A percentile compares a stretch with the other conserved stretches of the same genome.
These are phyloP conservation scores for Chlorella variabilis DNA, from an alignment of 163 green algal species.

Conservation along the genomic window DNA sequence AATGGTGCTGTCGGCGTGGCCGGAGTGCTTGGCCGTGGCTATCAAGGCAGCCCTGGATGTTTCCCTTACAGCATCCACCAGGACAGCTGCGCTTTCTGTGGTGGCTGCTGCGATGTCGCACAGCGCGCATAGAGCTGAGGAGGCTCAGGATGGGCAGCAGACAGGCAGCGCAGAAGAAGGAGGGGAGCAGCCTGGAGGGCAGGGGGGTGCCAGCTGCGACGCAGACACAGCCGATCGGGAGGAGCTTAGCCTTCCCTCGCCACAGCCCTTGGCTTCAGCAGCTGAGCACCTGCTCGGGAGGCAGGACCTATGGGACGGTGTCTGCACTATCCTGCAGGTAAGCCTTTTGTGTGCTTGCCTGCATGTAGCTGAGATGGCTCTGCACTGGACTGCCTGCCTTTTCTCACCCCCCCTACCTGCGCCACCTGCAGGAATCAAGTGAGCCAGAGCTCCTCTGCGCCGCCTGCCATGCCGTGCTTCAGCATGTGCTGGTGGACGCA, in stretches of 20 bases:
- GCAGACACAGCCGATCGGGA: too few species aligned
- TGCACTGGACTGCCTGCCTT: too few species aligned
- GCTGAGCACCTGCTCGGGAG: background rate
- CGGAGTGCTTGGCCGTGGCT: background rate
- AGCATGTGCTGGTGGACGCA: background rate
- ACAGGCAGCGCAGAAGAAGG: background rate
- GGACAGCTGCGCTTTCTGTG: background rate
- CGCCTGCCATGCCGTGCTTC: constrained; percentile 1
- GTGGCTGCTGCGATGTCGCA: constrained; percentile 1
- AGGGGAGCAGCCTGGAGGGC: too few species aligned
- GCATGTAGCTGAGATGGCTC: too few species aligned
- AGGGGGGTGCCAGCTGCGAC: too few species aligned
- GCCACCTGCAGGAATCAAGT: background rate
- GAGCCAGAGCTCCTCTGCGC: background rate
- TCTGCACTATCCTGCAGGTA: background rate
- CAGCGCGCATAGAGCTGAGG: background rate
- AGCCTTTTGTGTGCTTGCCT: too few species aligned
- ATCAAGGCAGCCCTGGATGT: background rate
- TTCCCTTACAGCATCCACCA: background rate
- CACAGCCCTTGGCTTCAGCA: too few species aligned
- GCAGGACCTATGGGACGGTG: background rate
- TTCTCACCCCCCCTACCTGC: background rate
- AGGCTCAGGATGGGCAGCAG: too few species aligned
- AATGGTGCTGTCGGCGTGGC: background rate
- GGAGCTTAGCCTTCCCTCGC: background rate